Conservation (phyloP, 495 filamentous ascomycete species). For the Trichocladium antarcticum region DNA sequence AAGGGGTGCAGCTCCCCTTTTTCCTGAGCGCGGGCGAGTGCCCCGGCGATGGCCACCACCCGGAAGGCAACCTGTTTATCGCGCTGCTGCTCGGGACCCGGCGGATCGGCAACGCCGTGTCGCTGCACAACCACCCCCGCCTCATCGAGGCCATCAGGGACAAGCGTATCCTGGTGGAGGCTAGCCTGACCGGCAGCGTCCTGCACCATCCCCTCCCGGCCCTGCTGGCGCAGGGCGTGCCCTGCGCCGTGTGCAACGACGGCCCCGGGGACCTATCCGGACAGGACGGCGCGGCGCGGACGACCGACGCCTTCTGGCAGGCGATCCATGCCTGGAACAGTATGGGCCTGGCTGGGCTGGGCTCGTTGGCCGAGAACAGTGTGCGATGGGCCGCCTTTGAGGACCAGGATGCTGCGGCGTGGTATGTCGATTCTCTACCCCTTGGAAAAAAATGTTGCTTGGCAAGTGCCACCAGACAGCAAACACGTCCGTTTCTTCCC, state of each 20-base stretch:
- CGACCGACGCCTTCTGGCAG: slow-evolving; percentile 89
- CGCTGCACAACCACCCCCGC: slow-evolving; percentile 82
- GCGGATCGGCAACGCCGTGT: slow-evolving; percentile 80
- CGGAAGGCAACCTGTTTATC: slow-evolving; percentile 83
- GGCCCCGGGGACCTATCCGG: slow-evolving; percentile 30
- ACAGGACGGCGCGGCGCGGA: slow-evolving; percentile 53
- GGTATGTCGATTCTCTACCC: slow-evolving; percentile 32
- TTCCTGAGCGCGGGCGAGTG: slow-evolving; percentile 90
- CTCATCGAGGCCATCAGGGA: slow-evolving; percentile 79
- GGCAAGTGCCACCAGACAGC: not conserved
- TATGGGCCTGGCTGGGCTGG: slow-evolving; percentile 69
- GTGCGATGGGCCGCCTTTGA: slow-evolving; percentile 83
- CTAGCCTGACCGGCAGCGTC: slow-evolving; percentile 67
- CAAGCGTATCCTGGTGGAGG: slow-evolving; percentile 77
- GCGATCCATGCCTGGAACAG: slow-evolving; percentile 77
- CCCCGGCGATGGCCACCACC: slow-evolving; percentile 49
- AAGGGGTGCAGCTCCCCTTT: slow-evolving; percentile 80
- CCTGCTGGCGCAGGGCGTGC: slow-evolving; percentile 71
- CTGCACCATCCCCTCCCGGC: slow-evolving; percentile 73
- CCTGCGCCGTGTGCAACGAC: slow-evolving; percentile 69
- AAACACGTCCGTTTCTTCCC: too few species aligned
- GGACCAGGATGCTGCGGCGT: slow-evolving; percentile 57
- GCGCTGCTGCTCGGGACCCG: slow-evolving; percentile 77
- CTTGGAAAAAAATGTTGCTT: not conserved
- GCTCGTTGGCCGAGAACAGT: slow-evolving; percentile 82